Base-by-base conservation (phyloP, 495 filamentous ascomycete genomes). In the Xylaria telfairii region DNA sequence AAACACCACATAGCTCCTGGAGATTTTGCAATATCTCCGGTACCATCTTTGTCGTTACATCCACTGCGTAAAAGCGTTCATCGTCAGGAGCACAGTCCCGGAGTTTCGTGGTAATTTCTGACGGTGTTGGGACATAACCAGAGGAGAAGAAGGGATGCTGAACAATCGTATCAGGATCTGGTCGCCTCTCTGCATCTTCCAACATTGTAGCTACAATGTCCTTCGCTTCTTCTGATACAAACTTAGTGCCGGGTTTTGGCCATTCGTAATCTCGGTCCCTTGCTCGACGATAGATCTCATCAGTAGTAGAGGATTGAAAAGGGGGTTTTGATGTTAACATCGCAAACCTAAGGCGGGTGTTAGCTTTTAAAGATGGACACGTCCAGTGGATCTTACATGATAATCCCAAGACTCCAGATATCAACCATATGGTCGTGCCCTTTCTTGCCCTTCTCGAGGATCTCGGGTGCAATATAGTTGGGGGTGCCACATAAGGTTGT, bases 401-500 rank as follows among this genome's bases (percentile, higher is more conserved):
- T 98, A 66, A 98, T 93, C 44, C 96, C 96, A 67, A 98, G 86
- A 19, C 95, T 96, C 96, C 96, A 99, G 69, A 98, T 90, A 79
- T 99, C 96, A 9, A 99, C 96, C 63, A 86, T 86, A 74, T 96
- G 92, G 57, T 93, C 94, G 79, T 98, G 95, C 4, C 95, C 95
- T 34, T 92, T 92, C 76, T 92, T 94, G 62, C 91, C 91, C 79
- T 91, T 92, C 75, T 92, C 91, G 64, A 98, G 87, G 69, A 99
- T 95, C 78, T 99, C 96, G 2, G 96, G 96, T 0, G 96, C 96
- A 79, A 99, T 97, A 80, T 99, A 99, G 79, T 98, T 98, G 2
- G 96, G 96, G 15, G 96, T 98, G 39, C 96, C 96, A 73, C 96
- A 99, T 59, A 99, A 85, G 0, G 96, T 99, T 46, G 90, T 96